Conservation (phyloP, 805 yeast species). For the Saccharomycopsis oosterbeekiorum region DNA sequence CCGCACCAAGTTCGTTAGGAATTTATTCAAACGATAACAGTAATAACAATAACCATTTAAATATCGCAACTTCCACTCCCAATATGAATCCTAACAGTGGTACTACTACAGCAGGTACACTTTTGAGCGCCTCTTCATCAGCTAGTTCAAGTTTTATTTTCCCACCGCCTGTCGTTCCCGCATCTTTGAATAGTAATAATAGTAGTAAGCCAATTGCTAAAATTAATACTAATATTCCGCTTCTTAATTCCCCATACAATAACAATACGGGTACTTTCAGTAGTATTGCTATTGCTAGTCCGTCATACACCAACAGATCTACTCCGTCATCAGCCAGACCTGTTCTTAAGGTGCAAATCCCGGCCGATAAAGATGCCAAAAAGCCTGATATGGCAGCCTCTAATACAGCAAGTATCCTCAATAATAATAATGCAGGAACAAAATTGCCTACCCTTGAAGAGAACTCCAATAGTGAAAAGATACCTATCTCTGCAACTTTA, state of each 20-base stretch:
- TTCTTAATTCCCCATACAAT: background rate
- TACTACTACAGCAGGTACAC: background rate
- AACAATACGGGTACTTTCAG: background rate
- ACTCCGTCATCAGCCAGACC: slow-evolving; percentile 35
- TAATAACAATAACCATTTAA: background rate
- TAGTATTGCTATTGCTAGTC: slow-evolving; percentile 3
- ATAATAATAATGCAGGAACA: slow-evolving; percentile 7
- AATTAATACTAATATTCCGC: background rate
- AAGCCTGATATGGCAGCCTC: background rate
- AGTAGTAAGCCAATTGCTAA: background rate
- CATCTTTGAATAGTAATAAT: background rate
- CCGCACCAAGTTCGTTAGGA: background rate
- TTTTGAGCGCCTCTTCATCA: background rate
- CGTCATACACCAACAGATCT: slow-evolving; percentile 17
- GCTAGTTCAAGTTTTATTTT: slow-evolving; percentile 11
- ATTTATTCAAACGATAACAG: background rate
- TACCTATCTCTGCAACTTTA: slow-evolving; percentile 26
- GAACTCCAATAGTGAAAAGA: slow-evolving; percentile 1
- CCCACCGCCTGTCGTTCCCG: slow-evolving; percentile 9
- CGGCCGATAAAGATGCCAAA: slow-evolving; percentile 30
- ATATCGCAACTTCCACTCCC: background rate
- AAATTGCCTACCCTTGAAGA: slow-evolving; percentile 18
- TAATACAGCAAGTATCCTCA: background rate
- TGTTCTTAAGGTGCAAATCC: slow-evolving; percentile 56
- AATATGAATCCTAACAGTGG: background rate